Evolutionary conservation across 805 yeast genomes (phyloP), one percentile per base, ranked within the genome.

Genomic region (Lipomyces kockii): DNA sequence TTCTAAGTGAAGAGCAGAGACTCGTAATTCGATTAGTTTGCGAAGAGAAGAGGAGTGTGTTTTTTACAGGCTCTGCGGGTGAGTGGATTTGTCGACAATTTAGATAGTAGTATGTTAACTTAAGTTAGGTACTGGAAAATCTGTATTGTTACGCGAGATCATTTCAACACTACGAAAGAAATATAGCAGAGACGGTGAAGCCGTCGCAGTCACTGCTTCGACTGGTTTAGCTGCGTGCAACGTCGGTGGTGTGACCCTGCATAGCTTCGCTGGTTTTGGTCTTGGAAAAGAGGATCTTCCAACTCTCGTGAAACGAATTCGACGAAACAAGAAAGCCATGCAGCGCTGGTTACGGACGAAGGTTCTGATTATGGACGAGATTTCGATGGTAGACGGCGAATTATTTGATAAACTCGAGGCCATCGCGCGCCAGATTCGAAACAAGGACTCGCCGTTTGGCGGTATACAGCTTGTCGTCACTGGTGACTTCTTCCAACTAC

Each of bases 1-100:
- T 73, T 60, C 75, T 81, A 3, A 78, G 81, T 25, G 76, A 73
- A 7, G 90, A 87, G 76, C 91, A 87, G 76, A 76, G 78, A 63
- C 74, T 74, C 29, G 87, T 95, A 27, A 82, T 91, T 11, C 84
- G 86, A 9, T 78, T 90, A 63, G 97, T 89, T 0, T 78, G 85
- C 56, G 75, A 81, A 27, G 92, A 96, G 0, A 55, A 68, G 2
- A 79, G 81, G 20, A 91, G 89, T 67, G 79, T 95, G 2, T 95
- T 95, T 76, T 95, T 91, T 76, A 95, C 99, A 0, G 99, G 99
- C 61, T 92, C 98, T 43, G 99, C 99, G 0, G 99, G 99, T 74
- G 17, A 27, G 62, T 14, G 6, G 51, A 25, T 8, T 46, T n/a
- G 22, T 22, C 43, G 20, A 12, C 17, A 29, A 9, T 34, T 8